Base-by-base conservation (phyloP, 2,329 filamentous ascomycete species). In the Tolypocladium pustulatum region DNA sequence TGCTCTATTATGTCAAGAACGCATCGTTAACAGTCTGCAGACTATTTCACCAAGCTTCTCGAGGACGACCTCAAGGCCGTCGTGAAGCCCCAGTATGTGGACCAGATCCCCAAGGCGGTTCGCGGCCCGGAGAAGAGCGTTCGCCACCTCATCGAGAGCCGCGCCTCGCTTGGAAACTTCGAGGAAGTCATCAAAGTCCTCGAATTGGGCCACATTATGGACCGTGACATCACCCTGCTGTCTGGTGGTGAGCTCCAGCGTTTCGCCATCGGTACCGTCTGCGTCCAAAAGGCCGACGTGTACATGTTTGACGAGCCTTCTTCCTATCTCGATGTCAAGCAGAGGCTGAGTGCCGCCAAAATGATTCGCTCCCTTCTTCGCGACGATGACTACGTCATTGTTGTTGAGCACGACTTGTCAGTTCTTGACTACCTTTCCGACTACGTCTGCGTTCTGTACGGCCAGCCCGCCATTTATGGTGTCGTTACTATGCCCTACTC, bases 301-400 rank as follows among this genome's bases (percentile, higher is more conserved):
- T 99, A 99, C 82, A 97, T 99, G 94, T 99, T 99, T 69, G 94
- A 99, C 75, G 94, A 99, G 79, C 95, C 95, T 22, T 97, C 93
- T 46, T 99, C 94, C 41, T 99, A 97, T 76, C 84, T 99, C 60
- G 95, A 99, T 88, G 94, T 99, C 72, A 97, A 97, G 83, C 94
- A 99, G 78, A 90, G 94, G 87, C 80, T 99, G 65, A 89, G 88
- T 66, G 94, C 95, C 63, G 93, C 91, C 67, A 85, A 88, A 67
- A 90, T 96, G 66, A 97, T 99, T 68, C 91, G 94, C 65, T 92
- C 90, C 63, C 85, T 99, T 55, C 84, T 97, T 58, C 84, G 90
- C 54, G 85, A 91, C 54, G 84, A 97, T 67, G 90, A 96, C 78
- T 99, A 97, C 72, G 90, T 99, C 69, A 97, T 99, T 67, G 93